Conservation (phyloP, 1,139 yeast species). For the Hyphopichia fennica region DNA sequence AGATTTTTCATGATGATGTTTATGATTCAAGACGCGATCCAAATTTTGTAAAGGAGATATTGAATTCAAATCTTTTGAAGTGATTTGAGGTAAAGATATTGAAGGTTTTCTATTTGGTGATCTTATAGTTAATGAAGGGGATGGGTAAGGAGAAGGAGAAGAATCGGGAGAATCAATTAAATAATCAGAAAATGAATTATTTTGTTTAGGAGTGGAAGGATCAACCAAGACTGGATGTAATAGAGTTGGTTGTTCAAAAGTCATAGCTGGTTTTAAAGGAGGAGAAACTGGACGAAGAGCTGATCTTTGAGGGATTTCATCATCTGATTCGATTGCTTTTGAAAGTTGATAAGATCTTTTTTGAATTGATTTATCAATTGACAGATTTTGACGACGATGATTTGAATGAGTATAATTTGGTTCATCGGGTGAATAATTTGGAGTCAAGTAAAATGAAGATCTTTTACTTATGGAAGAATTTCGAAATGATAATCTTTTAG, state of each 20-base stretch:
- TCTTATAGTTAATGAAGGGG: not conserved
- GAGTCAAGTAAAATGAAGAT: not conserved
- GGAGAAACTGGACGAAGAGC: not conserved
- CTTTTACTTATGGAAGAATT: not conserved
- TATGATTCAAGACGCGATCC: not conserved
- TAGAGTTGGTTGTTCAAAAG: not conserved
- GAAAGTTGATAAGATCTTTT: not conserved
- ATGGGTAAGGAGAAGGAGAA: not conserved
- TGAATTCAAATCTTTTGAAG: not conserved
- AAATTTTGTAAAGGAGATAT: slow-evolving; percentile 1
- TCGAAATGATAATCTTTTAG: not conserved
- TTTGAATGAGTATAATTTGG: not conserved
- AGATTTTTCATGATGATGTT: not conserved
- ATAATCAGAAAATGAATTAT: not conserved
- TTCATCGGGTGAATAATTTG: not conserved
- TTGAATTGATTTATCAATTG: not conserved
- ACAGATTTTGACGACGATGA: not conserved
- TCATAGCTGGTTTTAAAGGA: not conserved
- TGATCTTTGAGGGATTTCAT: not conserved
- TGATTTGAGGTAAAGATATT: not conserved
- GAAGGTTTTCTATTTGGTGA: not conserved
- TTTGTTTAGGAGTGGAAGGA: not conserved
- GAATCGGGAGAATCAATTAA: not conserved
- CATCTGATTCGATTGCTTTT: slow-evolving; percentile 5
- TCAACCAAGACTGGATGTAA: not conserved